Base-by-base conservation (phyloP, 2,329 filamentous ascomycete genomes). In the Aschersonia sp. region DNA sequence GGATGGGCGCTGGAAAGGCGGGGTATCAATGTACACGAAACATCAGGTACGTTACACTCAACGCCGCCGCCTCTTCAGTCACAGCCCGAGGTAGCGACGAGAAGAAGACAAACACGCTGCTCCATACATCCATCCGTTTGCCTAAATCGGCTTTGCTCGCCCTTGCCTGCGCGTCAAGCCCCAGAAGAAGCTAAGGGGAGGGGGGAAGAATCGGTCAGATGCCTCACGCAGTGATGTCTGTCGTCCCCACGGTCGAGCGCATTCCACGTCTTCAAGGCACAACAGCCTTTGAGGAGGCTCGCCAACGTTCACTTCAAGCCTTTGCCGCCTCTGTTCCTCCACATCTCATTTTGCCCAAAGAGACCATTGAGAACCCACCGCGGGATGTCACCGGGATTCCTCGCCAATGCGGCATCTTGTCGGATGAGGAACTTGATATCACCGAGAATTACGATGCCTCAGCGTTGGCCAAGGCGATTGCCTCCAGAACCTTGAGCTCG, bases 381-480 rank as follows among this genome's bases (percentile, higher is more conserved):
- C 51, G 52, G 51, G 45, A 61, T 50, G 67, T 68, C 38, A 59
- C 61, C 1, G 47, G 48, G 6, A 51, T 71, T 4, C 67, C 68
- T 9, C 45, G 55, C 30, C 47, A 59, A 46, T 70, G 67, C 45
- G 71, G 71, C 1, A 56, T 77, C 5, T 55, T 77, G 5, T 64
- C 68, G 0, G 44, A 61, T 0, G 51, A 59, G n/a, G 73, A 77
- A 54, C 51, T 75, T 3, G 59, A 63, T 6, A 71, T 77, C 38
- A 77, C 74, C 0, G 68, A 72, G 35, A 58, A 62, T 10, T 67
- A 69, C 45, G 69, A 73, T 52, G 69, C 65, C 0, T 58, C 62
- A 4, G 62, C 55, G 2, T 61, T 75, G 4, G 65, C 67, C 0
- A 59, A 57, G 31, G 65, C 62, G 7, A 65, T 73, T 6, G 62